phyloP scores from a whole-genome alignment of 441 rosid species.

The Gossypium gossypioides region DNA sequence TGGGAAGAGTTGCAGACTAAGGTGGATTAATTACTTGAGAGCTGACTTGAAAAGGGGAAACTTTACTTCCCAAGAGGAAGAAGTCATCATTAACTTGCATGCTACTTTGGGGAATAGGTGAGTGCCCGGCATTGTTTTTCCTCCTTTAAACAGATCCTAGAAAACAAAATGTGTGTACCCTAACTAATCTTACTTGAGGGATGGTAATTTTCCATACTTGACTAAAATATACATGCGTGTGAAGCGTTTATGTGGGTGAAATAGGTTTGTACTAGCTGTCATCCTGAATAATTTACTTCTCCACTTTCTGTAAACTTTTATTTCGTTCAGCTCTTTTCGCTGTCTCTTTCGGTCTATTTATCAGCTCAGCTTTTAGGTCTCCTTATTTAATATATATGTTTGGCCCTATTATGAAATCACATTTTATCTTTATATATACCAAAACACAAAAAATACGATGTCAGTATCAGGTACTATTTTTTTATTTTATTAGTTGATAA shows the following conservation, averaged over 20 bases:
- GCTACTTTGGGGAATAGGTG: conserved; percentile 67
- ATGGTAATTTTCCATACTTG: not conserved
- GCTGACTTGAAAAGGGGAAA: conserved; percentile 67
- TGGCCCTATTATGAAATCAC: not conserved
- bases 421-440: not conserved
- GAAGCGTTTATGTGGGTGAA: not conserved
- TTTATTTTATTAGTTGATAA: not conserved
- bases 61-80: conserved; percentile 54
- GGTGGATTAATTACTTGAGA: conserved; percentile 80
- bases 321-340: not conserved
- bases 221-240: not conserved
- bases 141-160: not conserved
- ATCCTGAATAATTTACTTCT: not conserved
- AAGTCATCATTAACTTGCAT: conserved; percentile 47
- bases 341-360: not conserved
- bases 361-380: not conserved
- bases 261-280: not conserved
- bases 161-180: too few relatives aligned
- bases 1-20: conserved; percentile 79
- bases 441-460: too few relatives aligned
- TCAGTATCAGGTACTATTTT: not conserved
- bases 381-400: not conserved
- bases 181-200: not conserved
- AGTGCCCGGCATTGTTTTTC: not conserved
- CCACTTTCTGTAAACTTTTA: not conserved